A percentile compares a stretch with the other conserved stretches of the same genome.
Evolutionary conservation across 352 stramenopile genomes (phyloP).

Genomic region (Phytophthora uliginosa): DNA sequence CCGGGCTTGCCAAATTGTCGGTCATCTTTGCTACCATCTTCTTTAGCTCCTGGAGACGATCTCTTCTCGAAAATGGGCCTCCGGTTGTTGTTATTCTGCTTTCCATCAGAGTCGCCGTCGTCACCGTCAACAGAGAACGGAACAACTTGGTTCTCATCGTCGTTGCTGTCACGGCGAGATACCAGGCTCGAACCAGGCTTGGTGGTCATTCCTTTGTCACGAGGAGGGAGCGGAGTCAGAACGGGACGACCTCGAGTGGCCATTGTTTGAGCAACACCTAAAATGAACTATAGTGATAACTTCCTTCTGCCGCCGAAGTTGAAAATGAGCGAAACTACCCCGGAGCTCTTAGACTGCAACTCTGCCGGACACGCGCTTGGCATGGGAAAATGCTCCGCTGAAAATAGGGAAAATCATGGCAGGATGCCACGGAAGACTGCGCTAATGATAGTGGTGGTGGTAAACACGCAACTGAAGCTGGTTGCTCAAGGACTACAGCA

Average conservation of each 20-base stretch:
- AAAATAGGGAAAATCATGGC: constrained; percentile 27
- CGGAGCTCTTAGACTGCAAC: constrained; percentile 1
- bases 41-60: constrained; percentile 17
- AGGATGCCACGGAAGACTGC: not conserved
- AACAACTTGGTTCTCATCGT: constrained; percentile 71
- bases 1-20: constrained; percentile 33
- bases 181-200: constrained; percentile 8
- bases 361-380: not conserved
- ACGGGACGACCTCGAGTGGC: constrained; percentile 24
- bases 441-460: constrained; percentile 33
- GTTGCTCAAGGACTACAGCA: not conserved
- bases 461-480: not conserved
- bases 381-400: constrained; percentile 27
- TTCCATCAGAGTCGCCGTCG: constrained; percentile 27
- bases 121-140: constrained; percentile 67
- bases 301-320: constrained; percentile 6
- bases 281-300: constrained; percentile 11
- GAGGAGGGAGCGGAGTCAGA: constrained; percentile 27
- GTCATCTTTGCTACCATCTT: constrained; percentile 1
- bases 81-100: constrained; percentile 8
- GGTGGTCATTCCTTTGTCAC: constrained; percentile 15
- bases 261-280: constrained; percentile 6
- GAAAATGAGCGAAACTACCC: constrained; percentile 29
- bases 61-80: constrained; percentile 34
- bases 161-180: constrained; percentile 18